phyloP scores from a whole-genome alignment of 106 monocot species.

The Apostasia shenzhenica region DNA sequence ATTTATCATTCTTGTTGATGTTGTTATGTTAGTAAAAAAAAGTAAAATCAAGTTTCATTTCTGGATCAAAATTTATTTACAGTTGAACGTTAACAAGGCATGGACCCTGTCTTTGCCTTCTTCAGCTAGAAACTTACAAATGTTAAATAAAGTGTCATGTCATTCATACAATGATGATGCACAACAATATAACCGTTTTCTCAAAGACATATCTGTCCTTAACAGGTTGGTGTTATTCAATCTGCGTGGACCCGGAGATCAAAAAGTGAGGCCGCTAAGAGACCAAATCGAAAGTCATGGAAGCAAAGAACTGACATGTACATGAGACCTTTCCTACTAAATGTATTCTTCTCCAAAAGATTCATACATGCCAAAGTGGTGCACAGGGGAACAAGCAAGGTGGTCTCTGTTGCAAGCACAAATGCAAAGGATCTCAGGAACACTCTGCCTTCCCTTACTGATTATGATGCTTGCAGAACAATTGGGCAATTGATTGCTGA shows the following conservation, averaged over 20 bases:
- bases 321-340: conserved; percentile 57
- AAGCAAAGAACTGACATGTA: conserved; percentile 56
- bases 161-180: not conserved
- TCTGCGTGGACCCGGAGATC: conserved; percentile 60
- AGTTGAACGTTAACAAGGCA: no score
- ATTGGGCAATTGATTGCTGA: conserved; percentile 48
- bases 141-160: not conserved
- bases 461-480: conserved; percentile 51
- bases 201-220: no score
- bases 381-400: conserved; percentile 62
- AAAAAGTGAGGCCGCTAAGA: conserved; percentile 33
- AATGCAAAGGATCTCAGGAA: conserved; percentile 54
- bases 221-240: conserved; percentile 28
- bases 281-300: conserved; percentile 57
- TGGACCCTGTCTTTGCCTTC: not conserved
- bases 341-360: conserved; percentile 66
- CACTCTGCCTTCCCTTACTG: conserved; percentile 50
- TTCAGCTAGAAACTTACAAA: not conserved
- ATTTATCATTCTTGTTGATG: no score
- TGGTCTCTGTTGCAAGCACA: conserved; percentile 48
- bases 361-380: conserved; percentile 53
- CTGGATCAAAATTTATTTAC: no score
- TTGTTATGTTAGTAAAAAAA: no score
- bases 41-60: no score
- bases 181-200: no score